Base-by-base conservation (phyloP, 306 rosid genomes). In the Cicer bijugum region DNA sequence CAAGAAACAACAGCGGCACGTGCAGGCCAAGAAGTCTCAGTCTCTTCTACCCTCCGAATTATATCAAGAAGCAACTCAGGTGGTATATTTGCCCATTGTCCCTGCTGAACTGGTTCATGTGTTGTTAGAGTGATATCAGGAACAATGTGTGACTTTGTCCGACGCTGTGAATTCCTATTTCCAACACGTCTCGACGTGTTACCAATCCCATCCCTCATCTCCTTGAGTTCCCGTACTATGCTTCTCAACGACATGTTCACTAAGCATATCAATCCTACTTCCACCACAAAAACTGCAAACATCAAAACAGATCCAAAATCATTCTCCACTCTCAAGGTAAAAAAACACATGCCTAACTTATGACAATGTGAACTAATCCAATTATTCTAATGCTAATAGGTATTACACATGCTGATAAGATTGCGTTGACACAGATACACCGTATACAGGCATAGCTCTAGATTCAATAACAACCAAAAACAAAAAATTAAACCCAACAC, bases 41-140 rank as follows among this genome's bases (percentile, higher is more conserved):
- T 89, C 71, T 86, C 96, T 84, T 90, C 98, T 6, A 93, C 86
- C 80, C 98, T 87, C 75, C 75, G 80, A 46, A 93, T 80, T 67
- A 93, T 90, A 79, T 93, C 97, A 80, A 85, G 72, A 40, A 93
- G 96, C 84, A 93, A 78, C 40, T 90, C 97, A 8, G 84, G 88
- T 0, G 98, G 97, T 12, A 93, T 69, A 82, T 90, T 81, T 0
- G 88, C 92, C 97, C 97, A 93, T 64, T 77, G 84, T 12, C 91
- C 88, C 47, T 82, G 90, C 72, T 84, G 75, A 70, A 84, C 53
- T 9, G 77, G 79, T 72, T 72, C 81, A 62, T 63, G 37, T 9
- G 68, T 57, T 43, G 86, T 61, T 59, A 74, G 73, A 66, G 81
- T 75, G 57, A 74, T 45, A 75, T 89, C 96, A 10, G 96, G 96